phyloP scores from a whole-genome alignment of 345 rosid species.

The Heritiera littoralis region DNA sequence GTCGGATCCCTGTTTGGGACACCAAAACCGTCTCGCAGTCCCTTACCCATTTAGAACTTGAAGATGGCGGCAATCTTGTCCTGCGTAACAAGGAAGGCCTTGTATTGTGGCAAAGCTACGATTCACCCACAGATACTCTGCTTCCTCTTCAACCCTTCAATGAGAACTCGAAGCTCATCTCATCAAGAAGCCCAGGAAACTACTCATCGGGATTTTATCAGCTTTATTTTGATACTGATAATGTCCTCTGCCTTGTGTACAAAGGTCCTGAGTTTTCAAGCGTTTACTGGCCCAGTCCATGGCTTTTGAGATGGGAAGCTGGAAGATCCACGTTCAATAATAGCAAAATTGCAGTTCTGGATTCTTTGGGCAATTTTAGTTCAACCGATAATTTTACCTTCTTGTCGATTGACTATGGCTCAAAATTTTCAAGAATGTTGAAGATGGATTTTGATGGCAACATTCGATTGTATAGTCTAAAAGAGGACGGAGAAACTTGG shows the following conservation, averaged over 20 bases:
- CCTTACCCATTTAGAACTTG: slow-evolving; percentile 17
- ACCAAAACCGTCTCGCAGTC: background rate
- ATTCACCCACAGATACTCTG: slow-evolving; percentile 38
- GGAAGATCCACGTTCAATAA: slow-evolving; percentile 33
- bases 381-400: slow-evolving; percentile 26
- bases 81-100: background rate
- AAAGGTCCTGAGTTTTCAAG: slow-evolving; percentile 28
- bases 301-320: background rate
- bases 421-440: slow-evolving; percentile 21
- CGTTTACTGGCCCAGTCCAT: slow-evolving; percentile 33
- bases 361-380: slow-evolving; percentile 26
- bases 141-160: slow-evolving; percentile 34
- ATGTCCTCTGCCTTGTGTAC: slow-evolving; percentile 27
- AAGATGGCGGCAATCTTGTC: slow-evolving; percentile 38
- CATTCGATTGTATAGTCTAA: slow-evolving; percentile 31
- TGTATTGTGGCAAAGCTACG: slow-evolving; percentile 38
- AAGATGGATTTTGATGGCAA: slow-evolving; percentile 41
- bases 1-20: slow-evolving; percentile 26
- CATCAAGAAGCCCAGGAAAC: slow-evolving; percentile 20
- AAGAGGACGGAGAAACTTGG: slow-evolving; percentile 17
- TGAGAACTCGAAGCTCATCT: slow-evolving; percentile 20
- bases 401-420: slow-evolving; percentile 24
- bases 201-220: slow-evolving; percentile 34
- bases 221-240: slow-evolving; percentile 31
- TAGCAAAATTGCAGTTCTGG: slow-evolving; percentile 27